A percentile compares a stretch with the other conserved stretches of the same genome.
phyloP scores from a whole-genome alignment of 257 asterid genomes.

The Cynanchum wilfordii region DNA sequence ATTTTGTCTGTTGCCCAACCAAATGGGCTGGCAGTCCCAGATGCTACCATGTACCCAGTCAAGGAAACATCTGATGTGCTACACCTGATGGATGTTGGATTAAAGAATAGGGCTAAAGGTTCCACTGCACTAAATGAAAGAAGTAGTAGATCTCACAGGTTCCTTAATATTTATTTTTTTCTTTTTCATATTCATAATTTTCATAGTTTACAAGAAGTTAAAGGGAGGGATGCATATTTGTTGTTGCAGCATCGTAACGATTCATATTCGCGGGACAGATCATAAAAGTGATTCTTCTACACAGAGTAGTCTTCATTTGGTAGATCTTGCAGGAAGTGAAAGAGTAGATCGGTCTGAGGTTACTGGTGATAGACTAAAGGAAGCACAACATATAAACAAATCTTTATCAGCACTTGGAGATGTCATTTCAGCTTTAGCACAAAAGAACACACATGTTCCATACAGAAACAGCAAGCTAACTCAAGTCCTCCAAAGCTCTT shows the following conservation, averaged over 20 bases:
- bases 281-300: constrained; percentile 57
- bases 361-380: constrained; percentile 89
- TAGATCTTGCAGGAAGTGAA: constrained; percentile 99
- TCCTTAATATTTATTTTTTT: neutral
- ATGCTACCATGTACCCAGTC: constrained; percentile 67
- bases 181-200: neutral
- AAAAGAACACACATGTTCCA: constrained; percentile 79
- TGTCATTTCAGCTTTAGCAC: constrained; percentile 88
- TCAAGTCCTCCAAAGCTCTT: constrained; percentile 92
- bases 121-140: constrained; percentile 85
- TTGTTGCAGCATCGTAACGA: constrained; percentile 56
- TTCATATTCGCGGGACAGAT: constrained; percentile 70
- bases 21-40: constrained; percentile 88
- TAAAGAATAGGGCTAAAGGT: constrained; percentile 79
- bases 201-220: neutral
- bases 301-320: constrained; percentile 89
- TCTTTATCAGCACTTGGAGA: constrained; percentile 96
- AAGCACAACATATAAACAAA: constrained; percentile 92
- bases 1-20: constrained; percentile 54
- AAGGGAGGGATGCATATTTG: constrained; percentile 4
- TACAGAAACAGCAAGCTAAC: constrained; percentile 97
- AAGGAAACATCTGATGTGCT: constrained; percentile 58
- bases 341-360: constrained; percentile 97
- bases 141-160: constrained; percentile 99
- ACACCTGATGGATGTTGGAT: constrained; percentile 73